These are phyloP conservation scores for Endoconidiophora polonica DNA, from an alignment of 2,329 filamentous ascomycete species.

Conservation along the genomic window DNA sequence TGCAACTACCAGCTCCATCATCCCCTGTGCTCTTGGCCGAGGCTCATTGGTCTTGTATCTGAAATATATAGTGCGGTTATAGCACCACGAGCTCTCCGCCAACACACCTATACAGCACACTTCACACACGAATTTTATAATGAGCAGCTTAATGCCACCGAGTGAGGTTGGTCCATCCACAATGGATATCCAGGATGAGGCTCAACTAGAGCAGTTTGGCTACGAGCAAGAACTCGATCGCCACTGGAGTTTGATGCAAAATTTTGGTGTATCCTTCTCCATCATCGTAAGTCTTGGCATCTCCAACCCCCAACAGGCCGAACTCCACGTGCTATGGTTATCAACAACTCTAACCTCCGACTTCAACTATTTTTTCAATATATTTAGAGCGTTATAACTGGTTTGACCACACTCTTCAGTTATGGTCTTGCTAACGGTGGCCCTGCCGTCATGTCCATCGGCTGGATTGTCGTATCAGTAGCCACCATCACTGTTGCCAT, in stretches of 20 bases:
- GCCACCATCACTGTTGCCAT: slow-evolving; percentile 29
- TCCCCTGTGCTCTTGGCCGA: neutral
- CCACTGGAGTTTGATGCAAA: slow-evolving; percentile 41
- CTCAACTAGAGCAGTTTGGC: slow-evolving; percentile 28
- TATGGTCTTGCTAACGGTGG: slow-evolving; percentile 40
- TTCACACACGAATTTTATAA: neutral
- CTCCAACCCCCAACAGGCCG: neutral
- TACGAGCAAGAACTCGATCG: slow-evolving; percentile 37
- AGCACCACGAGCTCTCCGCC: neutral
- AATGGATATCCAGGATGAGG: slow-evolving; percentile 27
- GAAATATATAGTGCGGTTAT: neutral
- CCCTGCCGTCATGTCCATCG: slow-evolving; percentile 37
- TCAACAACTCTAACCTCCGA: neutral
- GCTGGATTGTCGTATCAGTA: slow-evolving; percentile 34
- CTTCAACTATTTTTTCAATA: neutral
- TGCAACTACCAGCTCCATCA: neutral
- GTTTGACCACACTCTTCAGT: slow-evolving; percentile 39
- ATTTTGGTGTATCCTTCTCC: slow-evolving; percentile 45
- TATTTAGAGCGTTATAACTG: slow-evolving; percentile 37
- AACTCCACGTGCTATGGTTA: neutral
- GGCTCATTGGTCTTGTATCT: neutral
- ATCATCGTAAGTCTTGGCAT: slow-evolving; percentile 33
- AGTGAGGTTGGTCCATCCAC: slow-evolving; percentile 7
- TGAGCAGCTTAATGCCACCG: neutral
- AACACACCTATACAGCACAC: neutral